Percentiles rank a stretch among this genome's conserved stretches.
These are phyloP conservation scores for Cutaneotrichosporon sp. DNA, from an alignment of 1,284 basidiomycete species.

Conservation along the genomic window DNA sequence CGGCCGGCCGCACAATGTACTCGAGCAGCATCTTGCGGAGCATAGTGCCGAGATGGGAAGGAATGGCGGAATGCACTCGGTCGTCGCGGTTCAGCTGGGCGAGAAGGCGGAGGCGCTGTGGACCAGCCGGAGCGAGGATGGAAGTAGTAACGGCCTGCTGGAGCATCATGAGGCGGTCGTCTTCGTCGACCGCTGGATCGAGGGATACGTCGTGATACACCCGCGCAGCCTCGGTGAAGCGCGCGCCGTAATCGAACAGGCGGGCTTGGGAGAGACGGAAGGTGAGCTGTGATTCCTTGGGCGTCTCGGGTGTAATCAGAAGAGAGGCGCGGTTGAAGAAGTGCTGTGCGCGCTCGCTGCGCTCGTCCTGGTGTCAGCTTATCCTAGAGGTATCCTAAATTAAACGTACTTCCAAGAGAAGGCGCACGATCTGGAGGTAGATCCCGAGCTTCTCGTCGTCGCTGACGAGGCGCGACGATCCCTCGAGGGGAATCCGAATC, in stretches of 20 bases:
- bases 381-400: neutral
- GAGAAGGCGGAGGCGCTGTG: conserved; percentile 86
- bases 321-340: conserved; percentile 95
- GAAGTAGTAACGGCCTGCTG: conserved; percentile 90
- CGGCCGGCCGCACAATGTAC: conserved; percentile 83
- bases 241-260: conserved; percentile 84
- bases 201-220: conserved; percentile 93
- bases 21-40: conserved; percentile 97
- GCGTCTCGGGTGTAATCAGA: conserved; percentile 71
- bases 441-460: conserved; percentile 85
- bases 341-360: conserved; percentile 79
- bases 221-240: conserved; percentile 92
- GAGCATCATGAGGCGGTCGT: conserved; percentile 82
- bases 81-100: conserved; percentile 93
- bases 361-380: conserved; percentile 41
- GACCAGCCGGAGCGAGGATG: conserved; percentile 95
- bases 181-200: conserved; percentile 81
- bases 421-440: conserved; percentile 89
- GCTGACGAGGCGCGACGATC: conserved; percentile 72
- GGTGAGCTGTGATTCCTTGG: conserved; percentile 72
- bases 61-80: conserved; percentile 66
- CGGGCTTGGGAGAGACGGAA: conserved; percentile 85
- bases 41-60: conserved; percentile 65
- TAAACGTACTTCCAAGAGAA: conserved; percentile 77
- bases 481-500: conserved; percentile 85